Conservation (phyloP, 2,329 filamentous ascomycete genomes). For the Elsinoe perseae region DNA sequence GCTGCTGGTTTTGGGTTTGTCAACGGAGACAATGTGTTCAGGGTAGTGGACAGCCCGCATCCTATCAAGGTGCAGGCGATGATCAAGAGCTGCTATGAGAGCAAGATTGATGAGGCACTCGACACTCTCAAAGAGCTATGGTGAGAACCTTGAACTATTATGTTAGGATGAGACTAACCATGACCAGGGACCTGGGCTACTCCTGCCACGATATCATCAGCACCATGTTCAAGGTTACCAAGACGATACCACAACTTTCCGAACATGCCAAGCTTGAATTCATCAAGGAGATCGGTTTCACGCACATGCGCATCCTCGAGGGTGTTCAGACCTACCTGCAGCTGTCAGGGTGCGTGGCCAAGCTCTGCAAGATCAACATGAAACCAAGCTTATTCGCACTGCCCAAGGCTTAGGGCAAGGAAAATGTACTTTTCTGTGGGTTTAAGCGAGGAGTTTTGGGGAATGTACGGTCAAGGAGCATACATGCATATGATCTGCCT, state of each 20-base stretch:
- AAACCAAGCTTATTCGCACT: constrained; percentile 69
- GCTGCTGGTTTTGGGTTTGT: constrained; percentile 91
- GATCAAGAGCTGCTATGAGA: constrained; percentile 94
- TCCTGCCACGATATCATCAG: constrained; percentile 98
- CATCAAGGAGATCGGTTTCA: constrained; percentile 90
- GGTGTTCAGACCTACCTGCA: constrained; percentile 93
- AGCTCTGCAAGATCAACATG: constrained; percentile 95
- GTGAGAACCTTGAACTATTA: constrained; percentile 37
- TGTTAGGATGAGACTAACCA: neutral
- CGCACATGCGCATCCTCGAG: constrained; percentile 98
- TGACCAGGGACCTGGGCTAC: constrained; percentile 68
- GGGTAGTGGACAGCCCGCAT: constrained; percentile 92
- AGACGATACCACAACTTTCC: constrained; percentile 83
- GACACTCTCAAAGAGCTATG: constrained; percentile 85
- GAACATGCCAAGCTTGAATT: constrained; percentile 96
- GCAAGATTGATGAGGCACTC: constrained; percentile 78
- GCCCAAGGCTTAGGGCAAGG: constrained; percentile 23
- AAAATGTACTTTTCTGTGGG: neutral
- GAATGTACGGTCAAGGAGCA: constrained; percentile 5
- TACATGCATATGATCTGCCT: neutral
- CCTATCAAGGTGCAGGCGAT: constrained; percentile 98
- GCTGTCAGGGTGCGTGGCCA: constrained; percentile 82
- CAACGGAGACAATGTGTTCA: constrained; percentile 96
- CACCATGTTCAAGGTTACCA: constrained; percentile 98
- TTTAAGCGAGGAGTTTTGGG: constrained; percentile 26